Evolutionary conservation across 495 filamentous ascomycete species (phyloP), one percentile per base, ranked within the genome.

Genomic region (Tirmania nivea): DNA sequence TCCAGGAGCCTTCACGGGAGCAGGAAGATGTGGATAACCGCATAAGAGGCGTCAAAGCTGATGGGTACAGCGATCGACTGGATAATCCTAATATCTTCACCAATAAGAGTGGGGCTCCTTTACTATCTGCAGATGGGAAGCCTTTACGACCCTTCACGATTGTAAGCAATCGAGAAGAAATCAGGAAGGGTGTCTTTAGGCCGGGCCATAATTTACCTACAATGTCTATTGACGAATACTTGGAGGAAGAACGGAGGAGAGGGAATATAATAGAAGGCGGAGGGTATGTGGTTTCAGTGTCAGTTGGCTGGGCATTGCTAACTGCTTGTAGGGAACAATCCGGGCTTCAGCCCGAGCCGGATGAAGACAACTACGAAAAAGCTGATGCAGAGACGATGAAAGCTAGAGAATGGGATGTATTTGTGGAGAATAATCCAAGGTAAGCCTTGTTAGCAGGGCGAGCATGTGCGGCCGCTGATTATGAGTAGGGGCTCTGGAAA

Each of bases 211-310:
- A 83, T 66, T 69, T 97, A 45, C 90, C 90, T 9, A 96, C 92
- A 0, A 96, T 96, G 90, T 84, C 78, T 0, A 96, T 97, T 55
- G 92, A 97, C 58, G 90, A 97, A 67, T 96, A 96, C 63, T 69
- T 97, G 14, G 89, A 89, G 49, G 90, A 97, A 69, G 90, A 97
- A 66, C 72, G 79, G 55, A 72, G 75, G 56, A 71, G 83, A 63
- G 92, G 92, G 9, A 85, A 85, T n/a, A 83, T 97, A 20, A 81
- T 94, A 52, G 80, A 94, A 63, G 88, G 87, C 34, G 90, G 90
- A 45, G 84, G 62, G 50, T 61, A 21, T 34, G 48, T 53, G 35
- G n/a, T 4, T 10, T 14, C 2, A 17, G 20, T 58, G 34, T 42
- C 50, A 31, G 39, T 11, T 53, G 37, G 19, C 9, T 34, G 11